Evolutionary conservation across 2,329 filamentous ascomycete species (phyloP).

Genomic region (Scedosporium minutisporum): DNA sequence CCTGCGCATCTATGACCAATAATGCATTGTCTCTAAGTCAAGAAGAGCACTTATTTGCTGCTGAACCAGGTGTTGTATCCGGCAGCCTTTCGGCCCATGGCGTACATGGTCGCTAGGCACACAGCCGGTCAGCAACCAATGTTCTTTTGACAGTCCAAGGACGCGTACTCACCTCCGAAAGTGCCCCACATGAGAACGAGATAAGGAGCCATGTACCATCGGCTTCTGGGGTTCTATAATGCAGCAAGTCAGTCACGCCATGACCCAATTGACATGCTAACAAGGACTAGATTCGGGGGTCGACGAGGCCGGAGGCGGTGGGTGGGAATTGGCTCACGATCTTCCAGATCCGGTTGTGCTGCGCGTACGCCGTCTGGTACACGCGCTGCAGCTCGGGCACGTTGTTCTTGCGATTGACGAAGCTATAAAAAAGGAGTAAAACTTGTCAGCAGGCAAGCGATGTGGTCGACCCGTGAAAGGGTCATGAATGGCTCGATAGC

Average conservation of each 20-base stretch:
- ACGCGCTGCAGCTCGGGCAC: slow-evolving; percentile 65
- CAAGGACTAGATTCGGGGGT: background rate
- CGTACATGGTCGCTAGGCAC: slow-evolving; percentile 45
- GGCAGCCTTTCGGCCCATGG: slow-evolving; percentile 61
- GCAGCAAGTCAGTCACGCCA: background rate
- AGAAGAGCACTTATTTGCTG: slow-evolving; percentile 21
- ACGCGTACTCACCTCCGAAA: slow-evolving; percentile 44
- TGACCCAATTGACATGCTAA: background rate
- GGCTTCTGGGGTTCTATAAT: slow-evolving; percentile 53
- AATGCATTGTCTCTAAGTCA: background rate
- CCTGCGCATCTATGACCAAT: background rate
- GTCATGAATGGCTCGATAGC: background rate
- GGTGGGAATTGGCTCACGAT: slow-evolving; percentile 51
- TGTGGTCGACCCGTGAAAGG: slow-evolving; percentile 9
- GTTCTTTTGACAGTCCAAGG: background rate
- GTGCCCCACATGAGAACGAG: slow-evolving; percentile 53
- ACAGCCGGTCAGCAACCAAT: slow-evolving; percentile 13
- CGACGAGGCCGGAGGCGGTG: slow-evolving; percentile 9
- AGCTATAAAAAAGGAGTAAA: slow-evolving; percentile 23
- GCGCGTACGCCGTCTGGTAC: slow-evolving; percentile 65
- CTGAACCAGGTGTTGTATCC: slow-evolving; percentile 74
- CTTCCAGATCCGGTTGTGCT: slow-evolving; percentile 62
- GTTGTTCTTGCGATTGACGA: slow-evolving; percentile 65
- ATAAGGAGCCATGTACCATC: slow-evolving; percentile 58
- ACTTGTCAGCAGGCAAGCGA: slow-evolving; percentile 18